Evolutionary conservation across 2,329 filamentous ascomycete species (phyloP), one percentile per base, ranked within the genome.

Genomic region (Pseudocercospora pini-densiflorae): DNA sequence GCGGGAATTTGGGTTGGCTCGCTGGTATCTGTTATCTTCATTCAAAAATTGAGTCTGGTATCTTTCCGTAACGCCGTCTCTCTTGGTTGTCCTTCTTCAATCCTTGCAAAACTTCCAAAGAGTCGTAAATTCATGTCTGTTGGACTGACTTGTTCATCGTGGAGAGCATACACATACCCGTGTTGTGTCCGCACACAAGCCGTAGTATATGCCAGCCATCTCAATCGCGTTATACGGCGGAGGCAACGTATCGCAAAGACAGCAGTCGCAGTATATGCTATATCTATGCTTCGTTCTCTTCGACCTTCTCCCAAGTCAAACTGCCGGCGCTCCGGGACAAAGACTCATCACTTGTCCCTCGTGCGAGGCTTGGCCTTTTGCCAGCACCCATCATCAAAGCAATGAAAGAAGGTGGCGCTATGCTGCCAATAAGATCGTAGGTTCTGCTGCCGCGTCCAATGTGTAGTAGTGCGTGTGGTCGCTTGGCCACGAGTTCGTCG

Each of bases 301-400:
- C 81, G 24, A 84, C 72, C 71, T 79, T 81, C 72, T 83, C 82
- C 82, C 81, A 82, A 63, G 81, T 80, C 67, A 82, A 77, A 68
- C 80, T 82, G 63, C 81, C 80, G 67, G 80, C 77, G 63, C 82
- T 78, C 14, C 72, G 64, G n/a, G 69, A 72, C 75, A 79, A 36
- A 71, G 77, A 72, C 70, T 79, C 71, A 51, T 77, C 73, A 14
- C 71, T 70, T 40, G 62, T 61, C n/a, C 75, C 74, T 61, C 77
- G 74, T 12, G 27, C 47, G 1, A 63, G 33, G 36, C 16, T 24
- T 51, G 58, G 58, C 43, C 63, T 66, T 58, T 54, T 51, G 67
- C n/a, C 51, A 9, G 89, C 84, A 65, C 94, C 87, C 87, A 98
- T 90, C 91, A 98, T 97, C 91, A 92, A 95, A 1, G 89, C 89